Base-by-base conservation (phyloP, 345 rosid genomes). In the Eucalyptus tenuipes region DNA sequence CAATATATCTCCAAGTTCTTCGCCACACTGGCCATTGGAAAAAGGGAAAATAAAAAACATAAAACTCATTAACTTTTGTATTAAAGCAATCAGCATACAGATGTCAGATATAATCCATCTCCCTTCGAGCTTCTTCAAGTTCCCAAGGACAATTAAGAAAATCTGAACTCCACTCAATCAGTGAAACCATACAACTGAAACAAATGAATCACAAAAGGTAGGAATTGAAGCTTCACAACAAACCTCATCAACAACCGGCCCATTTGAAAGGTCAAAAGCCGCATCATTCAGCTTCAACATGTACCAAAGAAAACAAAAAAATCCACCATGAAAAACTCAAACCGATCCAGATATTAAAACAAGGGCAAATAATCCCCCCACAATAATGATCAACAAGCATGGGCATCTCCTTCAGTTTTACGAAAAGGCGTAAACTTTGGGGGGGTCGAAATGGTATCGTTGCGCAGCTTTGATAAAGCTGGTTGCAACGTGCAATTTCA, bases 241-340 rank as follows among this genome's bases (percentile, higher is more conserved):
- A 85, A 96, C 99, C 99, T 97, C 98, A 86, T 96, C 93, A 55
- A 93, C 84, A 75, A 96, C 95, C 2, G 95, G 94, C 87, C 99
- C 99, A 89, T 93, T 97, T 31, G 99, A 96, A 89, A 97, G 96
- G 94, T 97, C 98, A 91, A 97, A 97, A 64, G 99, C 99, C 17
- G 99, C 99, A 90, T 97, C 99, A 88, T 95, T 97, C 52, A 97
- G 90, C 99, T 96, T 87, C 91, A 88, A 48, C 71, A 25, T 31
- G 45, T 22, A 79, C 71, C 85, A 44, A 40, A 66, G 86, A 45
- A 22, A 20, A 18, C 18, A 52, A 3, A 50, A 50, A 13, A 68
- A 20, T 9, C 47, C 79, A 88, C 37, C 44, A 55, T 29, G 24
- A 45, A 53, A 42, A 37, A 88, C 14, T 81, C 40, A 45, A 68